A percentile compares a stretch with the other conserved stretches of the same genome.
These are phyloP conservation scores for Mediolabrus comicus DNA, from an alignment of 108 stramenopile species.

Conservation along the genomic window DNA sequence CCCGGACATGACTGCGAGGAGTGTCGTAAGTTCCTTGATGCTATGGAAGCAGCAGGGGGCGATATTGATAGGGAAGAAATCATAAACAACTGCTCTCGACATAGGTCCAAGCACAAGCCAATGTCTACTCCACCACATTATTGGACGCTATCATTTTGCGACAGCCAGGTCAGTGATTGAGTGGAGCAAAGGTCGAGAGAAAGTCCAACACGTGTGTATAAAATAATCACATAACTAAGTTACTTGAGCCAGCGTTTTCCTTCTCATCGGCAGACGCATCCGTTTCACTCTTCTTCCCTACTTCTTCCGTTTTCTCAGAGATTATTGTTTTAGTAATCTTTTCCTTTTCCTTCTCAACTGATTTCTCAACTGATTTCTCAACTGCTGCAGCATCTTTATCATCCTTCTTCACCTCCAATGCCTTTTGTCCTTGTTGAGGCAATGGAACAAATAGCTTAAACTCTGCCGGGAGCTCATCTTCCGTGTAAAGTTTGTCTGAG, in stretches of 20 bases:
- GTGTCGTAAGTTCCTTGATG: conserved; percentile 45
- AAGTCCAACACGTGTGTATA: too few relatives aligned
- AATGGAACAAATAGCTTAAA: conserved; percentile 67
- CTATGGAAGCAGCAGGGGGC: conserved; percentile 21
- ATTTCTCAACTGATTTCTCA: background rate
- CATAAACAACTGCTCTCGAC: conserved; percentile 47
- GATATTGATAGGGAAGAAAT: conserved; percentile 33
- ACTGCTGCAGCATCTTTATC: background rate
- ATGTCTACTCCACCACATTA: conserved; percentile 9
- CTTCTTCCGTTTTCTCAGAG: background rate
- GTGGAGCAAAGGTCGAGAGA: too few relatives aligned
- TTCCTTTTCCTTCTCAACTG: too few relatives aligned
- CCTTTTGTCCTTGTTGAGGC: background rate
- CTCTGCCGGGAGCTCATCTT: conserved; percentile 92
- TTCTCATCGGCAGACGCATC: too few relatives aligned
- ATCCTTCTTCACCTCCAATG: background rate
- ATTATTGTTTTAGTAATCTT: too few relatives aligned
- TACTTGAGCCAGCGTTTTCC: too few relatives aligned
- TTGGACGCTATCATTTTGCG: conserved; percentile 10
- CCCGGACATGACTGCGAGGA: conserved; percentile 51
- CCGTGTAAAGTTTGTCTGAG: conserved; percentile 85
- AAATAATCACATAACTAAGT: too few relatives aligned
- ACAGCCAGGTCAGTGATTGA: conserved; percentile 3
- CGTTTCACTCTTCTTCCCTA: too few relatives aligned
- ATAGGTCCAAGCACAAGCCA: conserved; percentile 29